Base-by-base conservation (phyloP, 2,329 filamentous ascomycete species). In the Fusarium compactum region DNA sequence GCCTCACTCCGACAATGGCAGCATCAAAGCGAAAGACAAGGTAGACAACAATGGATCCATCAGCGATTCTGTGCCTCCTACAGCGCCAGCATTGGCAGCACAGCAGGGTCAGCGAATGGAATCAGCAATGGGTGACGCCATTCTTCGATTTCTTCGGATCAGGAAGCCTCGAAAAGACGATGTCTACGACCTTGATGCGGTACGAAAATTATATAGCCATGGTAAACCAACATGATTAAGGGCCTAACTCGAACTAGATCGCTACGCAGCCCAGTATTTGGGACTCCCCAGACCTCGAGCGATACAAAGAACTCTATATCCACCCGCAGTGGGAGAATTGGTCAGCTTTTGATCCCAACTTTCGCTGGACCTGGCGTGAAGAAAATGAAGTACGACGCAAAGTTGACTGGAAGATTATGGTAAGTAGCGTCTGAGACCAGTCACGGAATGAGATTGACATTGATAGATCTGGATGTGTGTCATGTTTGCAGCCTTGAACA, bases 381-480 rank as follows among this genome's bases (percentile, higher is more conserved):
- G 78, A 80, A 66, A 74, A 71, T n/a, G 64, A 69, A 6, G 77
- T 79, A 2, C 74, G 77, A 15, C 74, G 70, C 24, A 80, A 80
- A 60, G 76, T 79, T 22, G 79, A 80, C 47, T 80, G 76, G 77
- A 80, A 80, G 65, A 81, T 81, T 38, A 79, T 81, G 77, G 77
- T 80, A 63, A 53, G 71, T 5, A 12, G 2, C 9, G 22, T 24
- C 16, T 1, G 8, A 4, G 15, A 2, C 1, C 0, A 22, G 20
- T 2, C 1, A 4, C 1, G 8, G 1, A 16, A 3, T 20, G 11
- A 27, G 9, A 18, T 32, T 59, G 4, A 55, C 12, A 15, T 8
- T 41, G 3, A 4, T 24, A 79, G 78, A 50, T 78, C 52, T 80
- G 76, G 78, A 72, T 68, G 16, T 63, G 52, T 7, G 15, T 67